A percentile compares a stretch with the other conserved stretches of the same genome.
Conservation (phyloP, 805 yeast species). For the Saccharomyces paradoxus region DNA sequence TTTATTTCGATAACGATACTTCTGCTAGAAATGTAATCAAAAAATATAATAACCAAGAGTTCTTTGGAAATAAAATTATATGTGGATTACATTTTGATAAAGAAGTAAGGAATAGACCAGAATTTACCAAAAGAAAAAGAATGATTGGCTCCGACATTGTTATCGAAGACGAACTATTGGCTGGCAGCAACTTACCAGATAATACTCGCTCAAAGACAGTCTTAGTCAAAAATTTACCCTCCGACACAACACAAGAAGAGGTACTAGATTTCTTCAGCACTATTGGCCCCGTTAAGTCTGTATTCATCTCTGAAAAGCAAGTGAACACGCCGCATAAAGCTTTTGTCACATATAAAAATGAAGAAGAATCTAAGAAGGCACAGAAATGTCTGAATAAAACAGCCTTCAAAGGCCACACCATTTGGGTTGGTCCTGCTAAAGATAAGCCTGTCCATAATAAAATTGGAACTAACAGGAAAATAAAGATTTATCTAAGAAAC, state of each 20-base stretch:
- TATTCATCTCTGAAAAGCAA: conserved; percentile 25
- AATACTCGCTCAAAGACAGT: conserved; percentile 1
- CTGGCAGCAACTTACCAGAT: conserved; percentile 2
- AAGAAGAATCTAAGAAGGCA: conserved; percentile 31
- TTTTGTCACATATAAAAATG: conserved; percentile 36
- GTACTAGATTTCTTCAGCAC: conserved; percentile 24
- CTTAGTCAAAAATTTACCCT: conserved; percentile 30
- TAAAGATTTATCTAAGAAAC: conserved; percentile 18
- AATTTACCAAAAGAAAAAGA: conserved; percentile 24
- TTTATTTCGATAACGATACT: conserved; percentile 32
- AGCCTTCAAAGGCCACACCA: conserved; percentile 20
- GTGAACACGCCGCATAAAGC: conserved; percentile 30
- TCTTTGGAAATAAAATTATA: conserved; percentile 29
- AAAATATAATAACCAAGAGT: conserved; percentile 24
- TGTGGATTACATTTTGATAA: conserved; percentile 38
- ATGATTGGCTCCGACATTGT: conserved; percentile 21
- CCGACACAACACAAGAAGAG: conserved; percentile 23
- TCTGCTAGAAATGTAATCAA: conserved; percentile 33
- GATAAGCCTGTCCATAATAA: background rate
- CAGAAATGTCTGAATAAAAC: conserved; percentile 29
- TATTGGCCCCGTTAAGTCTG: conserved; percentile 31
- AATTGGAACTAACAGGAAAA: conserved; percentile 4
- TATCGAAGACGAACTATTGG: conserved; percentile 17
- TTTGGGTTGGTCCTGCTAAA: conserved; percentile 21
- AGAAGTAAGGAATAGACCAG: conserved; percentile 27